A percentile compares a stretch with the other conserved stretches of the same genome.
These are phyloP conservation scores for Cocos nucifera DNA, from an alignment of 176 grass and related monocot genomes.

Conservation along the genomic window DNA sequence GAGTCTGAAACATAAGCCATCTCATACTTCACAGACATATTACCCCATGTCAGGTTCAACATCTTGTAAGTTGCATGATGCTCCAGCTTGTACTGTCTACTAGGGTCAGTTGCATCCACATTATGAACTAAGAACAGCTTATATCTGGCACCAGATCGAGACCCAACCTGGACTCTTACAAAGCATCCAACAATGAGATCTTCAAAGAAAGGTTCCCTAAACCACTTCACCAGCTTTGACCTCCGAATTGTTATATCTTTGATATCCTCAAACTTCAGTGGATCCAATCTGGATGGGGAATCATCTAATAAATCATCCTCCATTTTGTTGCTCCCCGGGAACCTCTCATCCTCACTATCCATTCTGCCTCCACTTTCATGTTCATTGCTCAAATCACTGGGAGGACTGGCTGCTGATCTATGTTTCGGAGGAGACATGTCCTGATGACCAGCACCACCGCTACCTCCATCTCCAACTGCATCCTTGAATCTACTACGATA, in stretches of 20 bases:
- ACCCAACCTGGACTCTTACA: constrained; percentile 71
- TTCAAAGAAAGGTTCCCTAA: constrained; percentile 98
- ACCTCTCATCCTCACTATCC: constrained; percentile 39
- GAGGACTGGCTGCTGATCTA: constrained; percentile 35
- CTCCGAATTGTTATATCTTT: constrained; percentile 68
- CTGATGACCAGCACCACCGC: not conserved
- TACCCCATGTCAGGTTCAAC: constrained; percentile 81
- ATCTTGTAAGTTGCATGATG: constrained; percentile 65
- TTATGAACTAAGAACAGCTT: constrained; percentile 80
- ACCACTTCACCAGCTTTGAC: constrained; percentile 90
- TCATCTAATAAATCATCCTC: constrained; percentile 78
- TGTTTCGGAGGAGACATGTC: constrained; percentile 26
- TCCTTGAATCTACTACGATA: constrained; percentile 46
- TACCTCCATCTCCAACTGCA: constrained; percentile 14
- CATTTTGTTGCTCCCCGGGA: constrained; percentile 28
- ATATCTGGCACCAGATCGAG: constrained; percentile 59
- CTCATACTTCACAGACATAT: constrained; percentile 59
- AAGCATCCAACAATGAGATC: constrained; percentile 68
- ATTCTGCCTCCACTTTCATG: constrained; percentile 33
- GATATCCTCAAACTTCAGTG: constrained; percentile 69
- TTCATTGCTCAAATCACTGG: constrained; percentile 54
- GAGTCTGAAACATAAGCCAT: constrained; percentile 89
- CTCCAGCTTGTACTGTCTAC: constrained; percentile 67
- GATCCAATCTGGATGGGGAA: constrained; percentile 42
- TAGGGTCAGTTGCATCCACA: constrained; percentile 68